Evolutionary conservation across 2,329 filamentous ascomycete genomes (phyloP).

Genomic region (Verticillium longisporum): DNA sequence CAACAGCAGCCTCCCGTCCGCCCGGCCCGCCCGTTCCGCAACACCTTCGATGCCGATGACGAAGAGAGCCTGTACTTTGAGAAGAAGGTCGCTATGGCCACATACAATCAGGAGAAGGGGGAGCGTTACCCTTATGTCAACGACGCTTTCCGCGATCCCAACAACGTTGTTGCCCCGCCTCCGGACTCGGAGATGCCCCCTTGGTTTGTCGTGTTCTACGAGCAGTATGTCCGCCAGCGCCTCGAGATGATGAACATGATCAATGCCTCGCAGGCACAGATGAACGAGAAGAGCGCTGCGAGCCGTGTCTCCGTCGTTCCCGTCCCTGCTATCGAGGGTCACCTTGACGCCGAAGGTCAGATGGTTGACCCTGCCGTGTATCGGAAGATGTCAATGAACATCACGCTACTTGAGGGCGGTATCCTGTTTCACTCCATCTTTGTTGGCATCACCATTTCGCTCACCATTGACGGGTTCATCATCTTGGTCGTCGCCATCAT

Average conservation of each 20-base stretch:
- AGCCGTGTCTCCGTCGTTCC: constrained; percentile 18
- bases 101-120: constrained; percentile 27
- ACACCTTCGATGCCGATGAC: constrained; percentile 14
- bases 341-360: constrained; percentile 37
- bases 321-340: constrained; percentile 21
- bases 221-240: constrained; percentile 55
- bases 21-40: neutral
- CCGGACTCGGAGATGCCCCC: constrained; percentile 44
- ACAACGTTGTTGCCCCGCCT: constrained; percentile 20
- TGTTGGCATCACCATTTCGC: constrained; percentile 66
- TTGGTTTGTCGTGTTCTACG: constrained; percentile 58
- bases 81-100: constrained; percentile 31
- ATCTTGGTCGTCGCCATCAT: constrained; percentile 62
- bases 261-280: constrained; percentile 19
- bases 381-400: constrained; percentile 63
- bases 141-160: constrained; percentile 17
- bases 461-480: constrained; percentile 60
- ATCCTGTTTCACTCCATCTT: constrained; percentile 76
- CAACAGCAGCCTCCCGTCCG: neutral
- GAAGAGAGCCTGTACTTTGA: constrained; percentile 22
- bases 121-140: constrained; percentile 10
- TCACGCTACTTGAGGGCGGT: constrained; percentile 67
- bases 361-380: constrained; percentile 37
- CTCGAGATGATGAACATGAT: constrained; percentile 52
- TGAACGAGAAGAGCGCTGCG: constrained; percentile 21